phyloP scores from a whole-genome alignment of 2,329 filamentous ascomycete genomes.

The Fusarium longipes region DNA sequence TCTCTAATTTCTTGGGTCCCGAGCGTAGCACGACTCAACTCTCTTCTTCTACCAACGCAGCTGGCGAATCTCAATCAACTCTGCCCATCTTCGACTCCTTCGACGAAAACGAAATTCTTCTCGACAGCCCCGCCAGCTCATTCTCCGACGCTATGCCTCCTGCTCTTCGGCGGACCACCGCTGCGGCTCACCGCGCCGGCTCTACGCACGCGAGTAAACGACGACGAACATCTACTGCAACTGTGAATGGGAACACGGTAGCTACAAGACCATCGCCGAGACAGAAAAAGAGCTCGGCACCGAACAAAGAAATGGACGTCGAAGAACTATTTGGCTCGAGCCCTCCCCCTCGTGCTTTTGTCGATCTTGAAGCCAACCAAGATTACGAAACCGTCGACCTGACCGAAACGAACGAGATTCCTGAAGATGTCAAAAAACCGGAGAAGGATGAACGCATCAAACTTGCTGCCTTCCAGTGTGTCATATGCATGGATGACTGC shows the following conservation, averaged over 20 bases:
- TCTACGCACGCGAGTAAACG: slow-evolving; percentile 43
- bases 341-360: slow-evolving; percentile 19
- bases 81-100: slow-evolving; percentile 47
- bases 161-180: slow-evolving; percentile 33
- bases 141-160: slow-evolving; percentile 49
- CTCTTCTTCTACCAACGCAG: slow-evolving; percentile 38
- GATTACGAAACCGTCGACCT: slow-evolving; percentile 51
- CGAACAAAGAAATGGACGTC: slow-evolving; percentile 34
- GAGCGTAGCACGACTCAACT: slow-evolving; percentile 40
- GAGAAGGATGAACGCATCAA: slow-evolving; percentile 63
- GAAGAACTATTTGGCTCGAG: slow-evolving; percentile 48
- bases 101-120: slow-evolving; percentile 40
- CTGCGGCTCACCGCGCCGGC: slow-evolving; percentile 26
- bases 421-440: slow-evolving; percentile 57
- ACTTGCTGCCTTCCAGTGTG: slow-evolving; percentile 69
- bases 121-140: slow-evolving; percentile 45
- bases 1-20: slow-evolving; percentile 27
- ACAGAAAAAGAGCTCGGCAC: slow-evolving; percentile 9
- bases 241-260: slow-evolving; percentile 12
- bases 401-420: slow-evolving; percentile 57
- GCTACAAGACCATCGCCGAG: slow-evolving; percentile 17
- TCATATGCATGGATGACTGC: slow-evolving; percentile 74
- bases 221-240: slow-evolving; percentile 37
- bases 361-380: slow-evolving; percentile 26
- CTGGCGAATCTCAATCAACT: slow-evolving; percentile 44